Base-by-base conservation (phyloP, 805 yeast genomes). In the Ogataea haglerorum region DNA sequence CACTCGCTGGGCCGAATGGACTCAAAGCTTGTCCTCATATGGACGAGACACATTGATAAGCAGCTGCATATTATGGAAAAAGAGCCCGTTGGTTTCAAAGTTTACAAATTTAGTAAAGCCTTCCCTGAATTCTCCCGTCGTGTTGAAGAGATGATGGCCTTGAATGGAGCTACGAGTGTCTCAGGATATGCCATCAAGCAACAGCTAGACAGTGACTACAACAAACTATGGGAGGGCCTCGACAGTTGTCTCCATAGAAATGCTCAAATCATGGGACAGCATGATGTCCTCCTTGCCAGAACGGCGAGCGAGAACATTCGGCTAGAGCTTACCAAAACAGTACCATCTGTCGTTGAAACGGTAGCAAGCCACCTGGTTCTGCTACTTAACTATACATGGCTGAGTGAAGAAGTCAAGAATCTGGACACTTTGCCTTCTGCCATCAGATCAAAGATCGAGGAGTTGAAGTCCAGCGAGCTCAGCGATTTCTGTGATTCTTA, bases 41-140 rank as follows among this genome's bases (percentile, higher is more conserved):
- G 95, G 95, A 63, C 63, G 14, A 75, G 74, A 46, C 77, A 75
- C 46, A 60, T 82, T 17, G 75, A 73, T 13, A 63, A 62, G n/a
- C 87, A 85, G 56, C 61, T 75, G 5, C 62, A 68, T 22, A 47
- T 54, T 12, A 66, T 79, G 13, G 70, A 69, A 29, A 25, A 43
- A 2, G 40, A 48, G 16, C 38, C 37, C 2, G 30, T 53, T 3
- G 44, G 32, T 1, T 44, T 53, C 16, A 45, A 68, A 6, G 69
- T 78, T 2, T 61, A 71, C 25, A 67, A 68, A 2, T 63, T 69
- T 36, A 71, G 75, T 4, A 63, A 68, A 34, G 72, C 71, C 26
- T 72, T 75, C 41, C 73, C 83, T 1, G 61, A 64, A 18, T 70
- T 76, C 45, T 61, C 73, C 13, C 55, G 61, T 25, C 67, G 63